Percentiles rank a stretch among this genome's conserved stretches.
Evolutionary conservation across 148 eudicot species (phyloP).

Genomic region (Silene uniflora): DNA sequence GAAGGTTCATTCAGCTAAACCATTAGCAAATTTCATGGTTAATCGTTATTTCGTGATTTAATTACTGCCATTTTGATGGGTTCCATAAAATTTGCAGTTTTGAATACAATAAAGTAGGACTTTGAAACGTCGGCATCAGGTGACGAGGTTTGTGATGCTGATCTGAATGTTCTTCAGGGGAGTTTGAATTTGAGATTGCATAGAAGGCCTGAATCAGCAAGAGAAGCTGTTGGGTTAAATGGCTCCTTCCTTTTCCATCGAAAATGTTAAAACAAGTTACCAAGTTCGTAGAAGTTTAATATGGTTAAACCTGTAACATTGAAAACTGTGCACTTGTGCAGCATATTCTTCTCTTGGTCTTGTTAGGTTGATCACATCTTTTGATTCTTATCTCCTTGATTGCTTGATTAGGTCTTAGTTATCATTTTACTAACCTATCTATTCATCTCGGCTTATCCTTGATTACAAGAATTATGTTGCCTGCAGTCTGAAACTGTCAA

Average conservation of each 20-base stretch:
- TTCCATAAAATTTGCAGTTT: too few relatives aligned
- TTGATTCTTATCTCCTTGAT: too few relatives aligned
- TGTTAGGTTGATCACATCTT: conserved; percentile 3
- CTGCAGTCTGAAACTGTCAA: conserved; percentile 69
- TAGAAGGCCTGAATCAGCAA: conserved; percentile 45
- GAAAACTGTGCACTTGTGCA: too few relatives aligned
- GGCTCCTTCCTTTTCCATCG: conserved; percentile 48
- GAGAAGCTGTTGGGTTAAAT: conserved; percentile 44
- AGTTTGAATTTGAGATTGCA: conserved; percentile 76
- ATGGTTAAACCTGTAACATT: not conserved
- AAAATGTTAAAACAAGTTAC: conserved; percentile 39
- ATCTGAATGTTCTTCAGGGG: conserved; percentile 51
- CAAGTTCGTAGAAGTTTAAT: conserved; percentile 39
- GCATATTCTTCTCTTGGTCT: not conserved
- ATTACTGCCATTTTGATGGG: too few relatives aligned
- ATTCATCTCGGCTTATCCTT: conserved; percentile 12
- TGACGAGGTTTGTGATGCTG: conserved; percentile 72
- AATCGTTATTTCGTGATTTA: too few relatives aligned
- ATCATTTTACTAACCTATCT: not conserved
- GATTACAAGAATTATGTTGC: conserved; percentile 15
- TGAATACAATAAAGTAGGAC: conserved; percentile 83
- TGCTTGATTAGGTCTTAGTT: not conserved
- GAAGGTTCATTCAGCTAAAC: too few relatives aligned
- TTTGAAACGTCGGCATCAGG: conserved; percentile 73
- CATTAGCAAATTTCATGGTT: too few relatives aligned